Conservation (phyloP, 257 asterid genomes). For the Oldenlandia corymbosa region DNA sequence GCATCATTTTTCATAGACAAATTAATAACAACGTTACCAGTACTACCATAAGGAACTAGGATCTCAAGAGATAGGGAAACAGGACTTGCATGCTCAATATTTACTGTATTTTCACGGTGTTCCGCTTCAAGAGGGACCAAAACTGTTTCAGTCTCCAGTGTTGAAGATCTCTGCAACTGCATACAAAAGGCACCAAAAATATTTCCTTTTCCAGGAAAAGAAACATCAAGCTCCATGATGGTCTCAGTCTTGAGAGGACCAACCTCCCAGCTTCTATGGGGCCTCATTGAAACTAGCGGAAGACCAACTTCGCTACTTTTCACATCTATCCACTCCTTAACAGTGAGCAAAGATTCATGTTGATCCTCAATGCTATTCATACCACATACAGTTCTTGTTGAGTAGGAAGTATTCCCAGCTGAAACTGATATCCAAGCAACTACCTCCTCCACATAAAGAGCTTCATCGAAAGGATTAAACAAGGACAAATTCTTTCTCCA, state of each 20-base stretch:
- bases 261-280: conserved; percentile 66
- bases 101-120: conserved; percentile 28
- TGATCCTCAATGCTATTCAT: conserved; percentile 24
- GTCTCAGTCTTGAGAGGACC: conserved; percentile 52
- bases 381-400: conserved; percentile 46
- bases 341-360: conserved; percentile 22
- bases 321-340: conserved; percentile 47
- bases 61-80: conserved; percentile 43
- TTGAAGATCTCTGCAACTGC: conserved; percentile 53
- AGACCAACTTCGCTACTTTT: conserved; percentile 35
- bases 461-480: conserved; percentile 70
- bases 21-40: conserved; percentile 32
- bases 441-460: conserved; percentile 69
- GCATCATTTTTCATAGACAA: conserved; percentile 51
- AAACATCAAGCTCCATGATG: conserved; percentile 58
- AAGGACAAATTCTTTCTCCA: conserved; percentile 65
- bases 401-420: conserved; percentile 40
- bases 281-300: conserved; percentile 52
- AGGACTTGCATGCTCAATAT: conserved; percentile 19
- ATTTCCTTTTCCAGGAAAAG: conserved; percentile 48
- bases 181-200: conserved; percentile 56
- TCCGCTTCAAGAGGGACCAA: conserved; percentile 78
- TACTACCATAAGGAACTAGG: conserved; percentile 33
- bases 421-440: conserved; percentile 66
- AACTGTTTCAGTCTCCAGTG: conserved; percentile 41